Conservation (phyloP, 805 yeast genomes). For the Wickerhamomyces xylosicus region DNA sequence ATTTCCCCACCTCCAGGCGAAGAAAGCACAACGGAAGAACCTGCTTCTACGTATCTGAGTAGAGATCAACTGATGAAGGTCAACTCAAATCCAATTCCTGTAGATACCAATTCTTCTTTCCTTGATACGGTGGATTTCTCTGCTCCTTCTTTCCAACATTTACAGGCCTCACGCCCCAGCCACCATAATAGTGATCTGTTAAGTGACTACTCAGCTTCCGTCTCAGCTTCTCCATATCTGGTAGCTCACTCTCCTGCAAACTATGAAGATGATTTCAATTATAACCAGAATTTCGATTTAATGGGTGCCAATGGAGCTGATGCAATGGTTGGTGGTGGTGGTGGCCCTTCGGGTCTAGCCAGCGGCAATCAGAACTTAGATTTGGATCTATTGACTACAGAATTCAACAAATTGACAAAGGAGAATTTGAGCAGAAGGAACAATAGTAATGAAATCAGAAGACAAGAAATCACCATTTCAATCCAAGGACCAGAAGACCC, state of each 20-base stretch:
- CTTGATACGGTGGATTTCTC: conserved; percentile 8
- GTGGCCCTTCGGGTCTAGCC: background rate
- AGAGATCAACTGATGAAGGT: no score
- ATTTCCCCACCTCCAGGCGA: conserved; percentile 13
- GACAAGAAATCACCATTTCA: conserved; percentile 17
- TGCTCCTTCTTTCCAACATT: conserved; percentile 9
- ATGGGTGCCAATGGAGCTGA: background rate
- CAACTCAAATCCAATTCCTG: background rate
- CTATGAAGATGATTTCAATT: conserved; percentile 10
- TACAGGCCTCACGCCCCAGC: conserved; percentile 5
- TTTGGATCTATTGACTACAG: conserved; percentile 5
- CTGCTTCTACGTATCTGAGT: no score
- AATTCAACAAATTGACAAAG: conserved; percentile 11
- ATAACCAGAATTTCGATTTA: background rate
- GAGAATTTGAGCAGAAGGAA: conserved; percentile 10
- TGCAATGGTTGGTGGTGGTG: background rate
- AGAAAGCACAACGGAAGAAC: background rate
- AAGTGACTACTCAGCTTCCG: conserved; percentile 10
- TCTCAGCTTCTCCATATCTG: conserved; percentile 16
- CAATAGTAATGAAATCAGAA: conserved; percentile 1
- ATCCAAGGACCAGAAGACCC: conserved; percentile 27
- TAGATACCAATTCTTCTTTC: conserved; percentile 6
- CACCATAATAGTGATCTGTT: conserved; percentile 12
- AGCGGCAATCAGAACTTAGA: background rate
- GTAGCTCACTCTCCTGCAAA: conserved; percentile 11